Evolutionary conservation across 1,284 basidiomycete genomes (phyloP), one percentile per base, ranked within the genome.

Genomic region (Sphaerobolus stellatus): DNA sequence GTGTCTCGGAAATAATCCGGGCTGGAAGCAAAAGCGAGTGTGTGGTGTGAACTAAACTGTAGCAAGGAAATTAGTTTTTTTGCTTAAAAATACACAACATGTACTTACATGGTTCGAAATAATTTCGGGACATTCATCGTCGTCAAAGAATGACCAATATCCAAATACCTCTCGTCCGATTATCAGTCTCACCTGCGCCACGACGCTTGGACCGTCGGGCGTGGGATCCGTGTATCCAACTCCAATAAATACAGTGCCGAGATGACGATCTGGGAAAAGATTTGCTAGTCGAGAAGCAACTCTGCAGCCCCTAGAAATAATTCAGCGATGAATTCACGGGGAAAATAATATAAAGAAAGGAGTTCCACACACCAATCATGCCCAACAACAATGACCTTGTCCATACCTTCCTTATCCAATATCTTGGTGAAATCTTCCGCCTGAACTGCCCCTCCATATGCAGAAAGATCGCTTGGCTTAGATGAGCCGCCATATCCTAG

Each of bases 401-500:
- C 61, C 16, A 74, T 61, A 1, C 62, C 60, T 60, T 78, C 76
- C 2, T 64, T 64, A 58, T 80, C 72, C 47, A 80, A 58, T 41
- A 80, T 69, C 30, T 78, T 78, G n/a, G 77, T 60, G 20, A 82
- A 53, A 61, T 82, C 79, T 29, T 71, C 64, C 25, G 69, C 68
- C 13, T 78, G 63, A 14, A 65, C 29, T 6, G 33, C 59, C 27
- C 31, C 41, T 5, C 46, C 47, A 43, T 65, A 68, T 2, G 46
- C 31, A 13, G 48, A 52, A 20, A 55, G 40, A 38, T 65, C 63
- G 2, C 50, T 40, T 16, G 67, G 67, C 41, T 65, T 66, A 40
- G 59, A 58, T 8, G 74, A 74, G 41, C 68, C 72, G 2, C 80
- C 80, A 54, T 72, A 80, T 3, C 80, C 80, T 29, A 81, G 69